Evolutionary conservation across 768 basidiomycete species (phyloP), one percentile per base, ranked within the genome.

Genomic region (Mycena pura): DNA sequence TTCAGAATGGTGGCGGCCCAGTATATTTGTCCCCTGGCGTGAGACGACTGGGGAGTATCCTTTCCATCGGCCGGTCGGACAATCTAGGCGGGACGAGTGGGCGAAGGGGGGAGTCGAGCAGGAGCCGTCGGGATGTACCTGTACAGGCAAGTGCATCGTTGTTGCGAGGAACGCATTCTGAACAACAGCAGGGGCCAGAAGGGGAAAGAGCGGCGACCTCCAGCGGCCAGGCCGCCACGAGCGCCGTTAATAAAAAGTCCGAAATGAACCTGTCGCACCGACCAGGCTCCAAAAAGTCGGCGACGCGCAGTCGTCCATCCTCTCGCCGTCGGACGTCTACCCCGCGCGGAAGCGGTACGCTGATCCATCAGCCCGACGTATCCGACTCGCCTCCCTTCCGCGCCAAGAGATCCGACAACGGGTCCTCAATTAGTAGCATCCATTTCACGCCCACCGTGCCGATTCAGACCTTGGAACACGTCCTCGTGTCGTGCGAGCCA

Each of bases 401-500:
- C 44, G 60, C 60, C 5, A 62, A 28, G 24, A 48, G 50, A 21
- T 34, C 54, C 3, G 38, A 44, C n/a, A 49, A 46, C 6, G 54
- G 49, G 27, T 65, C 60, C 6, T 61, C 55, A 17, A 65, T 65
- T n/a, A 65, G 64, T 29, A 65, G 55, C 40, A 61, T 65, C 32
- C 55, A 54, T n/a, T 34, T 62, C 7, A 27, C 56, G 14, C 39
- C 64, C n/a, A 9, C 67, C 0, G n/a, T n/a, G n/a, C n/a, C n/a
- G n/a, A n/a, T n/a, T n/a, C 34, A 80, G 17, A 75, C 81, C 6
- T 79, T 91, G 21, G 85, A 87, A 58, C 70, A 76, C 2, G 74
- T 91, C 34, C 80, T 92, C 15, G 72, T 78, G 1, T 82, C 87
- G 5, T 91, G 89, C 69, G 78, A 84, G 58, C 90, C 90, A 17